Base-by-base conservation (phyloP, 306 rosid species). In the Oemleria cerasiformis region DNA sequence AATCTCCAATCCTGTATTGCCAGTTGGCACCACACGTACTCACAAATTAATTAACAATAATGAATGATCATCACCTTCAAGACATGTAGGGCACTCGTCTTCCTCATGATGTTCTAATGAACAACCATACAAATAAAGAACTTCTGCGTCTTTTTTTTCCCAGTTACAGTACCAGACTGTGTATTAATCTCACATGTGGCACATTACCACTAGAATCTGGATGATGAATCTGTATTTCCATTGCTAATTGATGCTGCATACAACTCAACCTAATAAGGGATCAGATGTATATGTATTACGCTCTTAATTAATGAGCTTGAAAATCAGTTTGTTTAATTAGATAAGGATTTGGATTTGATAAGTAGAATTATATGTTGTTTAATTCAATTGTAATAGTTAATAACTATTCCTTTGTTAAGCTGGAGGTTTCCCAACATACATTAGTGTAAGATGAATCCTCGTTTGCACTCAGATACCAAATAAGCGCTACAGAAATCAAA, bases 71-170 rank as follows among this genome's bases (percentile, higher is more conserved):
- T 74, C 19, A 65, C 72, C 78, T 74, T 74, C 72, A 5, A 81
- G 61, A 58, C 86, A 85, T 36, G 68, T 76, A 8, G 88, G 84
- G 54, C 88, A 81, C 6, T 55, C 70, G 19, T 81, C 69, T 19
- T 60, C 84, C n/a, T n/a, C n/a, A n/a, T n/a, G n/a, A 9, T 48
- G 10, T 36, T 65, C 78, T 8, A 59, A 57, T 4, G 72, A n/a
- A n/a, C n/a, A 61, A 15, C 20, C 25, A 55, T 55, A 25, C 5
- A 56, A 5, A 44, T 9, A 42, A 25, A 3, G 15, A 30, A 30
- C 9, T 34, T 36, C 63, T 30, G n/a, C 13, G 39, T 17, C 41
- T 58, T 30, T 36, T 30, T 58, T 58, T 30, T 41, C 63, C 15
- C 55, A 17, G 21, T 50, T 15, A 9, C 16, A 51, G 19, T 38